phyloP scores from a whole-genome alignment of 495 filamentous ascomycete genomes.

The Letharia lupina region DNA sequence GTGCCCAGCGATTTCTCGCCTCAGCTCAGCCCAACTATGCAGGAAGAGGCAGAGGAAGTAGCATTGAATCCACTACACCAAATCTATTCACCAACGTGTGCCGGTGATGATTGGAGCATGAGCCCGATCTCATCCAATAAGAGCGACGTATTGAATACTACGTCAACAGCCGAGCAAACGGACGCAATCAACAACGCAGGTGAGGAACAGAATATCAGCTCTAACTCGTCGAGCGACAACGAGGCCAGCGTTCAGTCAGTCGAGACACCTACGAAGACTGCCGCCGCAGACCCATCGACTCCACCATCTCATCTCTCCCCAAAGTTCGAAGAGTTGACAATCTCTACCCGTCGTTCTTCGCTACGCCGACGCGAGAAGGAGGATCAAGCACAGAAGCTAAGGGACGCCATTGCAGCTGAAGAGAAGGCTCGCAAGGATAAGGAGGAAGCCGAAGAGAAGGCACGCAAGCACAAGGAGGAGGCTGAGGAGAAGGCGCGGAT shows the following conservation, averaged over 20 bases:
- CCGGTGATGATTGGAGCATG: not conserved
- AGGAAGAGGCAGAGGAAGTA: not conserved
- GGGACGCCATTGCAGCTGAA: conserved; percentile 10
- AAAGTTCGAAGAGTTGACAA: conserved; percentile 1
- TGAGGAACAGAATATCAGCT: not conserved
- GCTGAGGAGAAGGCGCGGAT: conserved; percentile 24
- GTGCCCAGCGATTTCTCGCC: not conserved
- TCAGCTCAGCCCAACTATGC: not conserved
- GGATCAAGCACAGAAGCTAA: conserved; percentile 6
- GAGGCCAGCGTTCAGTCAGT: not conserved
- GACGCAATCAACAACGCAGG: not conserved
- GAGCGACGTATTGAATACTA: not conserved
- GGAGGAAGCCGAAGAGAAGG: conserved; percentile 18
- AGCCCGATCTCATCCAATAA: not conserved
- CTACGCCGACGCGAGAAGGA: conserved; percentile 6
- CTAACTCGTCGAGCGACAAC: not conserved
- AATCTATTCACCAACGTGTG: not conserved
- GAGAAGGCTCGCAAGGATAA: conserved; percentile 14
- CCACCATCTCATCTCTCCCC: conserved; percentile 3
- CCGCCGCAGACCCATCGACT: not conserved
- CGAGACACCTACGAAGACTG: not conserved
- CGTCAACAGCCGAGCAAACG: not conserved
- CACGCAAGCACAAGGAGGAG: conserved; percentile 4
- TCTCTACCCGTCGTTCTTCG: conserved; percentile 6
- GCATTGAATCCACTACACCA: not conserved